Conservation (phyloP, 1,284 basidiomycete species). For the Cystobasidium slooffiae region DNA sequence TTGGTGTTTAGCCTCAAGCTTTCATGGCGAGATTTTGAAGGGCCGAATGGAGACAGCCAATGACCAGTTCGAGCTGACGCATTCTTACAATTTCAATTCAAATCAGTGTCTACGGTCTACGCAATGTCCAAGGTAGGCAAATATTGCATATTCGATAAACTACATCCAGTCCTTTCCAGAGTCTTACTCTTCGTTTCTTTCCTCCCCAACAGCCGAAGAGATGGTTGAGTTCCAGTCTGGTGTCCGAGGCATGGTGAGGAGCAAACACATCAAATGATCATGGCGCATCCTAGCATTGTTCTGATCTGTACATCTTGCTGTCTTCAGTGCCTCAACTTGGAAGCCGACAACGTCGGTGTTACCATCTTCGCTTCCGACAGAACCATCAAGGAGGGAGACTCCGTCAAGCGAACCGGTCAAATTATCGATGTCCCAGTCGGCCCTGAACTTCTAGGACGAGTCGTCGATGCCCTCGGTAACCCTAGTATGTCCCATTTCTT, state of each 20-base stretch:
- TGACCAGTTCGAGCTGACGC: slow-evolving; percentile 1
- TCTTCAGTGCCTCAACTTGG: slow-evolving; percentile 96
- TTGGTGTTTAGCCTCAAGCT: not conserved
- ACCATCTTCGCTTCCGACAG: slow-evolving; percentile 99
- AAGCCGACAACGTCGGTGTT: slow-evolving; percentile 99
- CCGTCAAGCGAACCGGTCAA: slow-evolving; percentile 99
- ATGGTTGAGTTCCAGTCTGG: slow-evolving; percentile 99
- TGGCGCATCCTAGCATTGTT: not conserved
- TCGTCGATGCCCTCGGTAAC: slow-evolving; percentile 98
- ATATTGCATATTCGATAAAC: not conserved
- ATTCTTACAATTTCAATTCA: slow-evolving; percentile 11
- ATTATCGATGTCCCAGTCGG: slow-evolving; percentile 99
- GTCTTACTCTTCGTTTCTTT: slow-evolving; percentile 4
- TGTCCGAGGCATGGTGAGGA: slow-evolving; percentile 62
- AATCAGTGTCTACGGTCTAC: slow-evolving; percentile 79
- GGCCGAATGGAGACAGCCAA: not conserved
- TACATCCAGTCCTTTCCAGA: not conserved
- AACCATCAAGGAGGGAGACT: slow-evolving; percentile 97
- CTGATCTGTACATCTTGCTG: slow-evolving; percentile 47
- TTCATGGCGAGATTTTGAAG: not conserved
- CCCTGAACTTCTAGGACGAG: slow-evolving; percentile 92
- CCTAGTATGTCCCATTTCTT: slow-evolving; percentile 62
- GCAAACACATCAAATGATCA: not conserved
- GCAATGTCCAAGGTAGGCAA: slow-evolving; percentile 78
- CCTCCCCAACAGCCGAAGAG: slow-evolving; percentile 78